These are phyloP conservation scores for Cicer yamashitae DNA, from an alignment of 306 rosid species.

Conservation along the genomic window DNA sequence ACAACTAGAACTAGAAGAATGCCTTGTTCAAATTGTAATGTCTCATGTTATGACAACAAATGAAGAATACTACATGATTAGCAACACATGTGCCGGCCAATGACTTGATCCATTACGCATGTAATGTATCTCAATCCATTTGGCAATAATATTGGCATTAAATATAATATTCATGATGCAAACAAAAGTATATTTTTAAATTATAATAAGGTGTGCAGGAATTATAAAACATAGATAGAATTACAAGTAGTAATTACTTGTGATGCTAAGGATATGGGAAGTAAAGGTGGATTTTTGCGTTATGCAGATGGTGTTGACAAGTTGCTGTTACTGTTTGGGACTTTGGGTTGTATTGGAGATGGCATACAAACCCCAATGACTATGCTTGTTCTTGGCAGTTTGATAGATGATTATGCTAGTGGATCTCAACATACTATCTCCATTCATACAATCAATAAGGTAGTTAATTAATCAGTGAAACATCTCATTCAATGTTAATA, in stretches of 20 bases:
- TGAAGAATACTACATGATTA: background rate
- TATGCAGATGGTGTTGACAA: slow-evolving; percentile 72
- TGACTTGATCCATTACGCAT: background rate
- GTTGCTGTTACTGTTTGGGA: slow-evolving; percentile 66
- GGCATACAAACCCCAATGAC: slow-evolving; percentile 75
- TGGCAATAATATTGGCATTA: background rate
- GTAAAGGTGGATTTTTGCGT: slow-evolving; percentile 54
- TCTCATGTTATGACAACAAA: slow-evolving; percentile 16
- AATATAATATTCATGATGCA: background rate
- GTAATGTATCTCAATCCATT: slow-evolving; percentile 1
- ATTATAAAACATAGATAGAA: background rate
- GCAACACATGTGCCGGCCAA: slow-evolving; percentile 48
- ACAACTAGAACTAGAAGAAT: background rate
- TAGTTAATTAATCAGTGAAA: slow-evolving; percentile 24
- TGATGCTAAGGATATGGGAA: slow-evolving; percentile 48
- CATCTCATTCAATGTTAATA: background rate
- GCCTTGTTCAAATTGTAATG: slow-evolving; percentile 1
- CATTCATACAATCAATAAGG: slow-evolving; percentile 58
- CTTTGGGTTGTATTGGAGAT: slow-evolving; percentile 82
- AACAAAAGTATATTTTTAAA: background rate
- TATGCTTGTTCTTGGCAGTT: slow-evolving; percentile 71
- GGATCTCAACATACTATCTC: slow-evolving; percentile 45
- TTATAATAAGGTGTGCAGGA: slow-evolving; percentile 26
- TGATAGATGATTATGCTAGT: slow-evolving; percentile 66
- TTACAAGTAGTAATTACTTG: background rate